Conservation (phyloP, 108 stramenopile species). For the Epipyxis sp. region DNA sequence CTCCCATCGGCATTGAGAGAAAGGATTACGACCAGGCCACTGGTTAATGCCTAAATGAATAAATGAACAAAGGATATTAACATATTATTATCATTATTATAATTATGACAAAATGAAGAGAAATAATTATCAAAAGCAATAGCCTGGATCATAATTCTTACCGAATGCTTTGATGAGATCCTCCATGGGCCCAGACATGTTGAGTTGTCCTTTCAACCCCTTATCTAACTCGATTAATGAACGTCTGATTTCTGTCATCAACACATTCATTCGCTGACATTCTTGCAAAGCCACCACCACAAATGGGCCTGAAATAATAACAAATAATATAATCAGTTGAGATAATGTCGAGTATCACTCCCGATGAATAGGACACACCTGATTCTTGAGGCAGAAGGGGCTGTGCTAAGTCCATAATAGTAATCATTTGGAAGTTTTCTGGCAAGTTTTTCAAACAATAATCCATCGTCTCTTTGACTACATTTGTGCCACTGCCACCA, state of each 20-base stretch:
- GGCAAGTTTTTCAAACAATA: conserved; percentile 62
- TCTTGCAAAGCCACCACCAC: conserved; percentile 73
- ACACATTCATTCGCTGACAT: conserved; percentile 68
- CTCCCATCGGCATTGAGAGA: conserved; percentile 57
- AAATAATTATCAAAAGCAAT: too few species aligned
- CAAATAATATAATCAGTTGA: too few species aligned
- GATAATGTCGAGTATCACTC: too few species aligned
- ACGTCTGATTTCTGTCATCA: conserved; percentile 61
- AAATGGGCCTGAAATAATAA: too few species aligned
- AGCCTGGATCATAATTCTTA: too few species aligned
- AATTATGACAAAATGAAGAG: too few species aligned
- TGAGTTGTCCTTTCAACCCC: conserved; percentile 71
- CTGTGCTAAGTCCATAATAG: conserved; percentile 57
- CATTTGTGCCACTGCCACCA: conserved; percentile 40
- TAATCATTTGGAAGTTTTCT: conserved; percentile 63
- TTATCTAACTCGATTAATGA: conserved; percentile 71
- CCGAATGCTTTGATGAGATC: conserved; percentile 60
- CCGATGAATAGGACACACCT: too few species aligned
- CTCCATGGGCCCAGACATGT: conserved; percentile 71
- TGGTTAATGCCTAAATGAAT: too few species aligned
- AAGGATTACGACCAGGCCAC: conserved; percentile 67
- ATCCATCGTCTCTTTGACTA: conserved; percentile 45
- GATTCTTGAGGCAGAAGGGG: conserved; percentile 56
- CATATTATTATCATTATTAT: too few species aligned
- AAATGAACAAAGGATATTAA: too few species aligned